These are phyloP conservation scores for Xerocomus brunneocitrinus DNA, from an alignment of 768 basidiomycete species.

Conservation along the genomic window DNA sequence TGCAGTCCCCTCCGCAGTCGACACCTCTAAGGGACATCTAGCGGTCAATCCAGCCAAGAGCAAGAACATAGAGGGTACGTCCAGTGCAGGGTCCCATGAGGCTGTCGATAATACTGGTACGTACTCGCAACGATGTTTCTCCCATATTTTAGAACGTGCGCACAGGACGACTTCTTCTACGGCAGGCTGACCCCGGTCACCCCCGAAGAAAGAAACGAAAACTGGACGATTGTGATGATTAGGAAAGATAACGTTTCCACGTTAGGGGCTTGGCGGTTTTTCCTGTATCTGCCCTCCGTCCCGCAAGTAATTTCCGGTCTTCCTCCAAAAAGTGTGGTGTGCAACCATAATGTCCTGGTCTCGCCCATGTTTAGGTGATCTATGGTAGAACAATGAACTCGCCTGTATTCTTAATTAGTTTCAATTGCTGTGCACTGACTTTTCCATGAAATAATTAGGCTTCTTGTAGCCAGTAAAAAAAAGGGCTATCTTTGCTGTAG, in stretches of 20 bases:
- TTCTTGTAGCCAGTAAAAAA: neutral
- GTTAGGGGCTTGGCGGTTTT: neutral
- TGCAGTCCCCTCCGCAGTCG: neutral
- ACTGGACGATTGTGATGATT: slow-evolving; percentile 11
- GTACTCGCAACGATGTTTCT: neutral
- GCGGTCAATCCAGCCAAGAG: neutral
- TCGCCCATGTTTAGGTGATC: neutral
- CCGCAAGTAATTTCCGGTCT: neutral
- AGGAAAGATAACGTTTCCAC: neutral
- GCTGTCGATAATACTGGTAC: neutral
- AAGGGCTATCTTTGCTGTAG: neutral
- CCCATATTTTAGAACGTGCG: neutral
- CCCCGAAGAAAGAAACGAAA: slow-evolving; percentile 22
- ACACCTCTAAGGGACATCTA: neutral
- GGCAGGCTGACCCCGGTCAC: slow-evolving; percentile 1
- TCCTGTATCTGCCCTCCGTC: neutral
- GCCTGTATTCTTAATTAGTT: neutral
- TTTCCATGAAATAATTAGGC: slow-evolving; percentile 1
- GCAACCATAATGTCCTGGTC: neutral
- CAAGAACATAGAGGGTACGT: neutral
- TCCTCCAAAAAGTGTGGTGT: no score
- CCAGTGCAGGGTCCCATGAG: neutral
- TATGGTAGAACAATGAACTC: neutral
- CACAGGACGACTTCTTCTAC: no score
- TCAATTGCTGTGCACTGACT: neutral